phyloP scores from a whole-genome alignment of 441 rosid species.

The Omphalea diandra region DNA sequence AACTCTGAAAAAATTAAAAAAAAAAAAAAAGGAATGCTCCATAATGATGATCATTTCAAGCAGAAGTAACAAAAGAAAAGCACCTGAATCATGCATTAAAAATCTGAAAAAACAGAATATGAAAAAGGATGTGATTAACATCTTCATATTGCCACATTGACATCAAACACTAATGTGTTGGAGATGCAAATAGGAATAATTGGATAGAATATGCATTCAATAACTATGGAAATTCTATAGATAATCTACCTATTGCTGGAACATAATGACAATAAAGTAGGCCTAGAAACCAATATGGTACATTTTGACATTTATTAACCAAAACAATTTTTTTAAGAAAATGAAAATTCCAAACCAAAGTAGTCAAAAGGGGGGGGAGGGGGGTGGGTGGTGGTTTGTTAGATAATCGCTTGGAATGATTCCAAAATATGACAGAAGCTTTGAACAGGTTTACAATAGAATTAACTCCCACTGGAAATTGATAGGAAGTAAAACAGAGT shows the following conservation, averaged over 20 bases:
- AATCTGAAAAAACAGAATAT: background rate
- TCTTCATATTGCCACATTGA: background rate
- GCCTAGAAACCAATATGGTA: too few relatives aligned
- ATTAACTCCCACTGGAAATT: constrained; percentile 4
- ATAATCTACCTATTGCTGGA: too few relatives aligned
- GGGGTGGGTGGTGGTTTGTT: too few relatives aligned
- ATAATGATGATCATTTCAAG: background rate
- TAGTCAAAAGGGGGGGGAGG: background rate
- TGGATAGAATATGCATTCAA: background rate
- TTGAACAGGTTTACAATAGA: constrained; percentile 4
- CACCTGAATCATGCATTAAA: background rate
- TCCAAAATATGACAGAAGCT: constrained; percentile 5
- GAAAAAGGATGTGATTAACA: background rate
- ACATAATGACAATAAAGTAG: too few relatives aligned
- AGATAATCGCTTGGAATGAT: constrained; percentile 8
- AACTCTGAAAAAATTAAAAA: background rate
- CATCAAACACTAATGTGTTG: background rate
- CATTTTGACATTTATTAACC: too few relatives aligned
- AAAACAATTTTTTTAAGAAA: background rate
- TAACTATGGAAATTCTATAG: too few relatives aligned
- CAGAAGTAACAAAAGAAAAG: background rate
- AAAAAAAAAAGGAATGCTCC: too few relatives aligned
- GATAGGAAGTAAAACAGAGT: constrained; percentile 8
- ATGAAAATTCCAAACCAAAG: background rate
- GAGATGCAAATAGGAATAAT: background rate